phyloP scores from a whole-genome alignment of 2,329 filamentous ascomycete genomes.

The Cyclaneusma minus region DNA sequence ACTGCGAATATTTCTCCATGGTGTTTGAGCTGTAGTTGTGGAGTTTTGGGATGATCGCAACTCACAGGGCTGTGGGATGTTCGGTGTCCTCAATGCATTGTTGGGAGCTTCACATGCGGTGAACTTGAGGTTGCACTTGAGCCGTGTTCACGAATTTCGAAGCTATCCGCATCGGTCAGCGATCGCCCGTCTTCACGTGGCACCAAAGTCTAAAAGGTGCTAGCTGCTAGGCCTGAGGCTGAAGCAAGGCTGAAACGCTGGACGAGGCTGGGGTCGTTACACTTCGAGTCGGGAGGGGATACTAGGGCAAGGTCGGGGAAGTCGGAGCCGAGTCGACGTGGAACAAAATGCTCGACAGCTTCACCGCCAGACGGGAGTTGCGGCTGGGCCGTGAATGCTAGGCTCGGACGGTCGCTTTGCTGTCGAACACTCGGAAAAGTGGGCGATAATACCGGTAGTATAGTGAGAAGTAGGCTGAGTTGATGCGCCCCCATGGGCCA shows the following conservation, averaged over 20 bases:
- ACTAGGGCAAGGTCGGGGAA: too few relatives aligned
- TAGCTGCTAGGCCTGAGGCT: too few relatives aligned
- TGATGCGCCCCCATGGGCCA: background rate
- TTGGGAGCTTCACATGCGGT: too few relatives aligned
- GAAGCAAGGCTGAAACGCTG: too few relatives aligned
- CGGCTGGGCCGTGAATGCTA: too few relatives aligned
- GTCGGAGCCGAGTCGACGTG: too few relatives aligned
- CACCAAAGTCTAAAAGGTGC: background rate
- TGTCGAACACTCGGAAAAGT: background rate
- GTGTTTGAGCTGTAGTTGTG: background rate
- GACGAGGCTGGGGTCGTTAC: too few relatives aligned
- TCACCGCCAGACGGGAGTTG: too few relatives aligned
- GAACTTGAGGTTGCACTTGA: too few relatives aligned
- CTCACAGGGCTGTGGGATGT: background rate
- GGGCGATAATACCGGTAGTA: background rate
- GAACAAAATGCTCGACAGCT: too few relatives aligned
- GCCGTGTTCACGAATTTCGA: background rate
- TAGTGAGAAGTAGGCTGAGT: background rate
- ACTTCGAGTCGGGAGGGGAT: too few relatives aligned
- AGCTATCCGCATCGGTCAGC: background rate
- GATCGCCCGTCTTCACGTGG: background rate
- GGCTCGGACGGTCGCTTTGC: background rate
- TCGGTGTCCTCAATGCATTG: background rate
- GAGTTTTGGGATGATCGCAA: background rate
- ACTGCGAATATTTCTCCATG: conserved; percentile 68